phyloP scores from a whole-genome alignment of 345 rosid species.

The Rhodamnia argentea region DNA sequence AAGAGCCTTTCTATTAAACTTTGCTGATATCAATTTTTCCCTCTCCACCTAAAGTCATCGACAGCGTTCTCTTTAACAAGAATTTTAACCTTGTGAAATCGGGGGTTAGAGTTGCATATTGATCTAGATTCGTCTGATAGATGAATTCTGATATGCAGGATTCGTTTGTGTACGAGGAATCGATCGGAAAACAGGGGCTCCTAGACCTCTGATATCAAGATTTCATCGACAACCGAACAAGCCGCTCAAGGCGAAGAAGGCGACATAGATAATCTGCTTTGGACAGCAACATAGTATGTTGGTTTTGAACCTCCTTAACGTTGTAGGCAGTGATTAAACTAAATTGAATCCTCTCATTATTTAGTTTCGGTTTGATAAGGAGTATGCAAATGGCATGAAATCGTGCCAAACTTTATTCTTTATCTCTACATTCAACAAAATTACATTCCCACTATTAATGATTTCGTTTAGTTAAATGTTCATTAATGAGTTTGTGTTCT shows the following conservation, averaged over 20 bases:
- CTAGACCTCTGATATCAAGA: conserved; percentile 21
- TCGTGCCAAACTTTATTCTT: neutral
- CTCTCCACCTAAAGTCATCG: neutral
- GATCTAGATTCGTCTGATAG: neutral
- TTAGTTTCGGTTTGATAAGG: neutral
- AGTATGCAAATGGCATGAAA: neutral
- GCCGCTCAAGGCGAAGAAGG: neutral
- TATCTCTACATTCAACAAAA: neutral
- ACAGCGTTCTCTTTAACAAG: neutral
- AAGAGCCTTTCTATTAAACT: neutral
- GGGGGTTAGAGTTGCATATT: neutral
- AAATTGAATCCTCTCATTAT: neutral
- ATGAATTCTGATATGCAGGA: conserved; percentile 12
- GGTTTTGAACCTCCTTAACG: neutral
- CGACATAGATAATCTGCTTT: neutral
- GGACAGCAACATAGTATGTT: neutral
- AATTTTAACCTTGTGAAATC: neutral
- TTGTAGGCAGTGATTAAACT: neutral
- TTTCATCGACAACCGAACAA: conserved; percentile 19
- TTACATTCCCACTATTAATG: neutral
- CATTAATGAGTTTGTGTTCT: too few species aligned
- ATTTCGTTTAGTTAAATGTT: neutral
- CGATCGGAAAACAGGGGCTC: conserved; percentile 11
- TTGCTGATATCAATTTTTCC: neutral
- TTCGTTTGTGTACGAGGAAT: conserved; percentile 50